Base-by-base conservation (phyloP, 352 stramenopile genomes). In the Phytophthora agathidicida region DNA sequence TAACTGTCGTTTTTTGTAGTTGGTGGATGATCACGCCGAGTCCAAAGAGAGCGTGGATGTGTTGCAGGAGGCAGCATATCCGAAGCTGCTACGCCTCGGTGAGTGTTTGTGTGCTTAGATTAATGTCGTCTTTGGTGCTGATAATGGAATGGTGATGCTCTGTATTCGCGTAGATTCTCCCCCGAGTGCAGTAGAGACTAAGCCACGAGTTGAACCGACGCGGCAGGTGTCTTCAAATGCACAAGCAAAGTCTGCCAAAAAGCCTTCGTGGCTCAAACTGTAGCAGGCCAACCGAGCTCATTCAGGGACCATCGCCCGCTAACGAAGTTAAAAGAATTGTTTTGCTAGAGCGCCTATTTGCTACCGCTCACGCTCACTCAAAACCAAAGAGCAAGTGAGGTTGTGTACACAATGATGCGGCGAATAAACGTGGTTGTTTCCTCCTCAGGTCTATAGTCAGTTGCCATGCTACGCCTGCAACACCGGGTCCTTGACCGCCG, bases 211-310 rank as follows among this genome's bases (percentile, higher is more conserved):
- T 23, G 70, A 72, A 30, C 30, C 66, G 23, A 83, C 80, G 30
- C 52, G n/a, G 11, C 43, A 65, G 39, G 8, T 30, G 5, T 55
- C 68, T 43, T 59, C 73, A 7, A 35, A 51, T 45, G 48, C 53
- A 24, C 51, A 55, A 35, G 49, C 41, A 26, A 85, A 85, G 45
- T 65, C 59, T 7, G 58, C 59, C 1, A 93, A 91, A 56, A 91
- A 90, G 35, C 83, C 83, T 2, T 78, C 75, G 27, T 93, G 83
- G 83, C 54, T 93, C 23, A 93, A 93, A 57, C 65, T 91, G 5
- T 91, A 75, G 45, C 19, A 0, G 17, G 17, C 11, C 41, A 46
- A 36, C 31, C 16, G 20, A 38, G 17, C 16, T 23, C 35, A 13
- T 27, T 36, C 4, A 23, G 14, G 24, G 3, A 30, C 28, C 26